Percentiles rank a stretch among this genome's conserved stretches.
phyloP scores from a whole-genome alignment of 306 rosid species.

The Gastrolobium bilobum region DNA sequence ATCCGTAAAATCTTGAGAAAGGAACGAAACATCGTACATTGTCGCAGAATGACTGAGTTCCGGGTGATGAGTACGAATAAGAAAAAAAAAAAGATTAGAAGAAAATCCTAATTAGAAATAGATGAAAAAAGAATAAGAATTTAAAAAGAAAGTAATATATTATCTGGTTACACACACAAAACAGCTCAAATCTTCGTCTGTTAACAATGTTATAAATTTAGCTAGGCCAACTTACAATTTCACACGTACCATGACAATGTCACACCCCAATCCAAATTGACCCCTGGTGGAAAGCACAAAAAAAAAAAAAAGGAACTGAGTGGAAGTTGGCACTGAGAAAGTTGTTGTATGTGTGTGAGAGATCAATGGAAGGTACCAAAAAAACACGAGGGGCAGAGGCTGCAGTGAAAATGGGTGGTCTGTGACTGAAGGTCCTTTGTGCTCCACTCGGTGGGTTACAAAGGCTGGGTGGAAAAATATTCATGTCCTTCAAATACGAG shows the following conservation, averaged over 20 bases:
- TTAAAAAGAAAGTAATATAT: too few species aligned
- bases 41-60: too few species aligned
- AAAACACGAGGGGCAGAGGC: conserved; percentile 33
- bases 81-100: too few species aligned
- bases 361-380: conserved; percentile 37
- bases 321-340: conserved; percentile 46
- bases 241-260: background rate
- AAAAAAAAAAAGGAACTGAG: conserved; percentile 23
- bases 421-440: conserved; percentile 49
- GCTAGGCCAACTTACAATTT: too few species aligned
- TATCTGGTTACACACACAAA: too few species aligned
- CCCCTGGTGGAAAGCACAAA: conserved; percentile 37
- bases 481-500: conserved; percentile 55
- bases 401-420: conserved; percentile 38
- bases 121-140: too few species aligned
- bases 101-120: too few species aligned
- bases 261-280: background rate
- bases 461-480: conserved; percentile 54
- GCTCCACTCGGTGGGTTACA: conserved; percentile 62
- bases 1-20: too few species aligned
- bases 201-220: too few species aligned
- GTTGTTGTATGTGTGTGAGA: conserved; percentile 27
- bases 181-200: too few species aligned
- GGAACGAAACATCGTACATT: too few species aligned
- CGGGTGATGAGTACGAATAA: too few species aligned